Percentiles rank a stretch among this genome's conserved stretches.
These are phyloP conservation scores for Leptographium procerum DNA, from an alignment of 2,329 filamentous ascomycete genomes.

Conservation along the genomic window DNA sequence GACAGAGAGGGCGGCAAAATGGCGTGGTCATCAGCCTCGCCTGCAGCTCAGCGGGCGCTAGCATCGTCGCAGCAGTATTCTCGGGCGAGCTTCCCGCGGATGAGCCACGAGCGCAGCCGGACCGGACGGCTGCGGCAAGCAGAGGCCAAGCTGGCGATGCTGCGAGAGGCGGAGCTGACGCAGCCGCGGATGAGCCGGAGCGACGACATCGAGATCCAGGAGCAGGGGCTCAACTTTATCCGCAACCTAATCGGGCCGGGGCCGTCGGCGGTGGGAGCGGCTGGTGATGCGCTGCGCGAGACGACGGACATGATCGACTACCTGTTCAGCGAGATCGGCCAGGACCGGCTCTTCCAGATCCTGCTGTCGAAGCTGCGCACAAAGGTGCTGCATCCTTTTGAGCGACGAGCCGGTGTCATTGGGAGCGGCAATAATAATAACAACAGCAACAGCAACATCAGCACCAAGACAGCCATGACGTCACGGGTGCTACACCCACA, in stretches of 20 bases:
- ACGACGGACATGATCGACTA: conserved; percentile 72
- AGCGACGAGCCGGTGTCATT: background rate
- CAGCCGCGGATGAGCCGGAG: conserved; percentile 56
- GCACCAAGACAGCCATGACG: background rate
- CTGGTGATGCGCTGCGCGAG: conserved; percentile 37
- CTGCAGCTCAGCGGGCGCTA: background rate
- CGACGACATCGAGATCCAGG: conserved; percentile 77
- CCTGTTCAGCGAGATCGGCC: conserved; percentile 63
- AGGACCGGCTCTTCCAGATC: conserved; percentile 69
- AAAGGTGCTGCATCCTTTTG: conserved; percentile 34
- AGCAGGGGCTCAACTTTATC: conserved; percentile 81
- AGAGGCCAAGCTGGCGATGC: conserved; percentile 34
- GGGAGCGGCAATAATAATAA: conserved; percentile 24
- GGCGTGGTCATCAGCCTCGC: background rate
- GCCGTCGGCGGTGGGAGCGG: conserved; percentile 15
- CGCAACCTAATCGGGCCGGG: conserved; percentile 62
- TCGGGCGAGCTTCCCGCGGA: conserved; percentile 8
- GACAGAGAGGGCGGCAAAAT: background rate
- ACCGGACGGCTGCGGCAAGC: conserved; percentile 36
- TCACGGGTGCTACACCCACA: conserved; percentile 42
- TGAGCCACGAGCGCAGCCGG: conserved; percentile 15
- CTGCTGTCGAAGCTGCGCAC: conserved; percentile 66
- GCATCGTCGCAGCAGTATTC: conserved; percentile 11
- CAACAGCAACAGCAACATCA: conserved; percentile 44
- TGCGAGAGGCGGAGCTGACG: conserved; percentile 58